Conservation (phyloP, 2,329 filamentous ascomycete genomes). For the Nemania sp. region DNA sequence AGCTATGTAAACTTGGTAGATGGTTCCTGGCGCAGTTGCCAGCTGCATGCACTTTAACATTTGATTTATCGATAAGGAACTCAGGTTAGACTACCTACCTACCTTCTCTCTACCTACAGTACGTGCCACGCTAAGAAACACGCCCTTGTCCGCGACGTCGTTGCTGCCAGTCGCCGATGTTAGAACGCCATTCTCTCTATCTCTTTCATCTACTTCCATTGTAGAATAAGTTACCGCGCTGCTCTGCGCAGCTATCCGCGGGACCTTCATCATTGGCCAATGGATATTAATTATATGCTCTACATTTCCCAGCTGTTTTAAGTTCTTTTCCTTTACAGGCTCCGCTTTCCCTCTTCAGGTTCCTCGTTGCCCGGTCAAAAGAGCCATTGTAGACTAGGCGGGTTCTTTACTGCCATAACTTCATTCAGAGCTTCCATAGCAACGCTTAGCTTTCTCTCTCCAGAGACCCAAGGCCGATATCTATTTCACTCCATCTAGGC, state of each 20-base stretch:
- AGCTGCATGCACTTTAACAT: constrained; percentile 46
- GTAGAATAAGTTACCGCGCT: neutral
- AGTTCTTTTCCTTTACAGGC: neutral
- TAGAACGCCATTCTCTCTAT: neutral
- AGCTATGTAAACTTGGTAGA: too few relatives aligned
- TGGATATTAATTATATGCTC: constrained; percentile 9
- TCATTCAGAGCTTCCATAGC: neutral
- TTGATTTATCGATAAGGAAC: constrained; percentile 19
- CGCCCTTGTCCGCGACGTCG: constrained; percentile 18
- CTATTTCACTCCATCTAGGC: constrained; percentile 10
- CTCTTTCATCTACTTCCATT: neutral
- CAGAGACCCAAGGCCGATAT: constrained; percentile 9
- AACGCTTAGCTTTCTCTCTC: neutral
- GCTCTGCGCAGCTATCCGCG: constrained; percentile 6
- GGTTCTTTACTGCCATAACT: neutral
- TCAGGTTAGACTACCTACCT: neutral
- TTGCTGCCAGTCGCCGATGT: neutral
- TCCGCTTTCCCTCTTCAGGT: constrained; percentile 4
- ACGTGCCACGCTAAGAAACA: constrained; percentile 17
- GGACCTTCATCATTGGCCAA: neutral
- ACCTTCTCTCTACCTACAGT: too few relatives aligned
- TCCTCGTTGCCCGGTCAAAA: neutral
- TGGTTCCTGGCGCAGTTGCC: too few relatives aligned
- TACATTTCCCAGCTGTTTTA: neutral
- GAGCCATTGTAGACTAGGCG: neutral